Conservation (phyloP, 805 yeast genomes). For the Yarrowia divulgata region DNA sequence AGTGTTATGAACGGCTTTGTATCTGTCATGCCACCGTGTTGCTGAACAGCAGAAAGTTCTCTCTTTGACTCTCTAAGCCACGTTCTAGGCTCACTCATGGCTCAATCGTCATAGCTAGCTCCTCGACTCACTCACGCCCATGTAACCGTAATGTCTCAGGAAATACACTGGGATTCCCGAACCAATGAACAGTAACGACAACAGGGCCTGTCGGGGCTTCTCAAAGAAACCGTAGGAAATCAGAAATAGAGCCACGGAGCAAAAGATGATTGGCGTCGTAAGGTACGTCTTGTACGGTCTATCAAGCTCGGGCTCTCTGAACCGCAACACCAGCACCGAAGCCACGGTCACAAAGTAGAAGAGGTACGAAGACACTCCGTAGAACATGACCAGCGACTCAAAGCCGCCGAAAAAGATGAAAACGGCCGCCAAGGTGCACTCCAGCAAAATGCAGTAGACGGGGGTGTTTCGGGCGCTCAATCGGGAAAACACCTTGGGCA, state of each 20-base stretch:
- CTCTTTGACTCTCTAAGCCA: no score
- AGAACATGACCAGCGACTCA: conserved; percentile 50
- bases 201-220: conserved; percentile 49
- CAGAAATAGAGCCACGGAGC: conserved; percentile 52
- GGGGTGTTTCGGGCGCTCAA: conserved; percentile 49
- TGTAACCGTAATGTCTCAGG: conserved; percentile 32
- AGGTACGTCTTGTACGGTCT: conserved; percentile 53
- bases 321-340: conserved; percentile 51
- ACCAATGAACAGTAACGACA: conserved; percentile 47
- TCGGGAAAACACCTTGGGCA: conserved; percentile 49
- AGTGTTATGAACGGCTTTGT: no score
- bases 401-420: conserved; percentile 53
- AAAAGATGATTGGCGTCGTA: conserved; percentile 51
- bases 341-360: conserved; percentile 51
- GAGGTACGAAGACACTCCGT: conserved; percentile 51
- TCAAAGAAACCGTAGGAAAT: conserved; percentile 49
- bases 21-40: no score
- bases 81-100: neutral
- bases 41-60: no score
- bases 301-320: conserved; percentile 49
- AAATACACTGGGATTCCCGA: conserved; percentile 50
- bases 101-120: no score
- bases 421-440: conserved; percentile 47
- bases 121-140: conserved; percentile 2
- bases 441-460: conserved; percentile 50